These are phyloP conservation scores for Tubosaeta sp. DNA, from an alignment of 768 basidiomycete species.

Conservation along the genomic window DNA sequence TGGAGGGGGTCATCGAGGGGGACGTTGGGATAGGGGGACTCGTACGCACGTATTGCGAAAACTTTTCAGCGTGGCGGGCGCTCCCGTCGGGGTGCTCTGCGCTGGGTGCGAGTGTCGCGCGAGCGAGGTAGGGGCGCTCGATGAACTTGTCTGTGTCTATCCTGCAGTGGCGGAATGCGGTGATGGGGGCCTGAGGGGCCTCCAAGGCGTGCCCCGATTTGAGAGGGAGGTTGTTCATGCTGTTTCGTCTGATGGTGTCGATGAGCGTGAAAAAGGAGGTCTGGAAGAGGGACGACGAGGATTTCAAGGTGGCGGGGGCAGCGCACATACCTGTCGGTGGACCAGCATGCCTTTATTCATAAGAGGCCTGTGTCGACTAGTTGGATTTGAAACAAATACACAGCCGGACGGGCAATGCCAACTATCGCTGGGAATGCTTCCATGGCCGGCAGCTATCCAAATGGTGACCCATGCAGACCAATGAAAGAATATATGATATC, in stretches of 20 bases:
- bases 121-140: constrained; percentile 26
- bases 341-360: constrained; percentile 8
- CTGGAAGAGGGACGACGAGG: constrained; percentile 12
- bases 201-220: constrained; percentile 15
- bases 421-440: no score
- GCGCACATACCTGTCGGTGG: constrained; percentile 10
- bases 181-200: constrained; percentile 21
- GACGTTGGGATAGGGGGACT: background rate
- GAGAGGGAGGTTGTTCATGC: constrained; percentile 16
- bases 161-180: constrained; percentile 15
- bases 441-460: no score
- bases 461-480: no score
- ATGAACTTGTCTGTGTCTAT: constrained; percentile 25
- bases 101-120: constrained; percentile 28
- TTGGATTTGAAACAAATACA: constrained; percentile 12
- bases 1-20: constrained; percentile 4
- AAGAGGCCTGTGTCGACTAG: background rate
- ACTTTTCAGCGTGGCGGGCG: constrained; percentile 13
- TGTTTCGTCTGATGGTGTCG: constrained; percentile 16
- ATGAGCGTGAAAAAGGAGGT: constrained; percentile 19
- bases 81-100: constrained; percentile 21
- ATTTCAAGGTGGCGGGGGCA: constrained; percentile 5
- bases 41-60: constrained; percentile 18
- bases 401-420: background rate
- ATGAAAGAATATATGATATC: no score